Percentiles rank a stretch among this genome's conserved stretches.
These are phyloP conservation scores for Xylaria castorea DNA, from an alignment of 495 filamentous ascomycete species.

Conservation along the genomic window DNA sequence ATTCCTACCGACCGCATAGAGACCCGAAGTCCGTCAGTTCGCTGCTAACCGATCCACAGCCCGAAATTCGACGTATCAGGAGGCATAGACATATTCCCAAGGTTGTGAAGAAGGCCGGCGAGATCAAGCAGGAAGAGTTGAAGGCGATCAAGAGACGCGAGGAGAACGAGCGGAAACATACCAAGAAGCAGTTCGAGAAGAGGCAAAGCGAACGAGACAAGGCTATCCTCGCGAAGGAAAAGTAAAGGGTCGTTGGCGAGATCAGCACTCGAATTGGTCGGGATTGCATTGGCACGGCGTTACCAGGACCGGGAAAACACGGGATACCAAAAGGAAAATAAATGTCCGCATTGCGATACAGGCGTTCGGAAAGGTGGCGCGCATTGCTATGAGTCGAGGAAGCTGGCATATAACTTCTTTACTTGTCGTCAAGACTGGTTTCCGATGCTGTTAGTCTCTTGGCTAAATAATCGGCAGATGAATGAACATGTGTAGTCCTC, in stretches of 20 bases:
- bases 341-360: constrained; percentile 15
- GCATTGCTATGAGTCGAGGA: background rate
- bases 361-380: background rate
- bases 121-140: constrained; percentile 94
- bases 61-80: constrained; percentile 88
- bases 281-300: constrained; percentile 40
- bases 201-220: constrained; percentile 89
- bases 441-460: background rate
- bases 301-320: constrained; percentile 30
- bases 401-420: background rate
- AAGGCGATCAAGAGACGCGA: constrained; percentile 83
- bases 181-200: constrained; percentile 74
- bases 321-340: constrained; percentile 35
- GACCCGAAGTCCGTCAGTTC: background rate
- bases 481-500: constrained; percentile 16
- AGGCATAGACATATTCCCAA: constrained; percentile 92
- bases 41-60: constrained; percentile 45
- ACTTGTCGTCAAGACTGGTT: background rate
- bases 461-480: background rate
- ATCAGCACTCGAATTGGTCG: constrained; percentile 18
- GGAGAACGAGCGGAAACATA: constrained; percentile 94
- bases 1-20: background rate
- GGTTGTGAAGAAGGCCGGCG: constrained; percentile 94
- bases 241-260: constrained; percentile 52
- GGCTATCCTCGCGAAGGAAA: constrained; percentile 80